Evolutionary conservation across 176 grass and related monocot genomes (phyloP), one percentile per base, ranked within the genome.

Genomic region (maize (Zea mays)): DNA sequence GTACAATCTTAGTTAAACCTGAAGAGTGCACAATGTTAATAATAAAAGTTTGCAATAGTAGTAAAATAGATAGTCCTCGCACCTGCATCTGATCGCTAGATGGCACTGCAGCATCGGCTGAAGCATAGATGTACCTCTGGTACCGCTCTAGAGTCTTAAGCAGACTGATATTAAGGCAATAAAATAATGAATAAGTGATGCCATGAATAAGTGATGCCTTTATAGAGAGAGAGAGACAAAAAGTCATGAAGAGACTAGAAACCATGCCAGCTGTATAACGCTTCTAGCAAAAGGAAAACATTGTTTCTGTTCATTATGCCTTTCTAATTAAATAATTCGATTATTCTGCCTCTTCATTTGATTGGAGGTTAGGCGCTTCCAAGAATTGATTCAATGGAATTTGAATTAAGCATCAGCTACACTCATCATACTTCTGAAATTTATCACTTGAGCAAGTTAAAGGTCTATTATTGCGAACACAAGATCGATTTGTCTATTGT

Each of bases 121-220:
- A 78, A 75, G 80, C 71, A 69, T 82, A 90, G 70, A 73, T 90
- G 78, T 73, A 69, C 71, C 83, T 89, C 50, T 92, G 84, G 71
- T 98, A 95, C 63, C 77, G 90, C 62, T 95, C 96, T 54, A 98
- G 65, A 64, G 85, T 92, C 74, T 90, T 92, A 65, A 86, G 71
- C 42, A 98, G 85, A 75, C 96, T 98, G 37, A 56, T 37, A 52
- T 62, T 45, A 52, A 67, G 20, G 68, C 21, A 15, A 69, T 7
- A 54, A 84, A 73, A 79, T 43, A 13, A 44, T 8, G 33, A 78
- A 80, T 68, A 51, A 49, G 20, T 52, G 44, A 56, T 14, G 15
- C n/a, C n/a, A n/a, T n/a, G n/a, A n/a, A n/a, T n/a, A n/a, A n/a
- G n/a, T n/a, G n/a, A n/a, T n/a, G n/a, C n/a, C n/a, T n/a, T n/a